Evolutionary conservation across 306 rosid genomes (phyloP).

Genomic region (Vachellia collinsii): DNA sequence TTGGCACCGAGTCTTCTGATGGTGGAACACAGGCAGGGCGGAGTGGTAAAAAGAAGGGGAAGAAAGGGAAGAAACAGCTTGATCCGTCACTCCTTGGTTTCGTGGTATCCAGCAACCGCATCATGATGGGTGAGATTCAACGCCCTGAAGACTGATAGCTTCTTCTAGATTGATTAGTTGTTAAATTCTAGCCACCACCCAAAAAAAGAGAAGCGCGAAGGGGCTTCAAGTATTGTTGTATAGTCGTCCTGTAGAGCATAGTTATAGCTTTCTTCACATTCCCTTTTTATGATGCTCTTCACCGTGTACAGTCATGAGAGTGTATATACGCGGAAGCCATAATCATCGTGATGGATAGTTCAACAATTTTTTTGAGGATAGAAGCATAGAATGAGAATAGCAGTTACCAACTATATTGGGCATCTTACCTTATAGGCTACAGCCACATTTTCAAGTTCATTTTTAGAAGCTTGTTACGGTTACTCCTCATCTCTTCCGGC

Average conservation of each 20-base stretch:
- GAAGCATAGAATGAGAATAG: conserved; percentile 17
- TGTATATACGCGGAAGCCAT: conserved; percentile 49
- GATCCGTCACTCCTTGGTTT: conserved; percentile 83
- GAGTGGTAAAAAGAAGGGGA: conserved; percentile 72
- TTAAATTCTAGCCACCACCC: conserved; percentile 20
- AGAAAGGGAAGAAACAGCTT: conserved; percentile 76
- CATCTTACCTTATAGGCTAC: background rate
- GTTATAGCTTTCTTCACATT: conserved; percentile 31
- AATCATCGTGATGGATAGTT: conserved; percentile 26
- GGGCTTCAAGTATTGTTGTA: conserved; percentile 42
- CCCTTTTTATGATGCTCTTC: conserved; percentile 24
- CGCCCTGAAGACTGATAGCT: conserved; percentile 60
- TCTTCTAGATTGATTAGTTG: conserved; percentile 40
- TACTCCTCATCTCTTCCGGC: background rate
- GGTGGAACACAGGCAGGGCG: conserved; percentile 54
- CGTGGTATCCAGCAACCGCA: conserved; percentile 73
- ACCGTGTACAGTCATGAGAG: conserved; percentile 42
- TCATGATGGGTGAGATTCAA: conserved; percentile 81
- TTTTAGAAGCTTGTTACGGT: background rate
- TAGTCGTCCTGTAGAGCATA: conserved; percentile 46
- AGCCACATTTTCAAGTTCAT: background rate
- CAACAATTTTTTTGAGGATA: conserved; percentile 33
- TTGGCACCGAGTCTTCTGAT: conserved; percentile 49
- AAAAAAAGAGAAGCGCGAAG: too few species aligned
- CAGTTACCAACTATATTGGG: background rate